phyloP scores from a whole-genome alignment of 2,329 filamentous ascomycete genomes.

The Fusarium ambrosium region DNA sequence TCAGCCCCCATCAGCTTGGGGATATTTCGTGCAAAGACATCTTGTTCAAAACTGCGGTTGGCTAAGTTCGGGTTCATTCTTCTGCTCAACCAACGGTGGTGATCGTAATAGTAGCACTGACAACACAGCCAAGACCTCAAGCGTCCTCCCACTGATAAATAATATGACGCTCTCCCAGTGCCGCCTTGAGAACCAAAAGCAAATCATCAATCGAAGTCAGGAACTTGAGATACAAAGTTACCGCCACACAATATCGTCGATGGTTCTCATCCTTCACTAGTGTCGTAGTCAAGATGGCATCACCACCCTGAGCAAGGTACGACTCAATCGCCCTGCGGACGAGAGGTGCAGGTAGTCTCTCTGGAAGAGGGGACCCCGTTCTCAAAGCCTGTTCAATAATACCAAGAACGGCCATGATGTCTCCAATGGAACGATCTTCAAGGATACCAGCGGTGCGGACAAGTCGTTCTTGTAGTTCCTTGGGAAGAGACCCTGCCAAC shows the following conservation, averaged over 20 bases:
- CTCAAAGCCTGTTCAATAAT: slow-evolving; percentile 62
- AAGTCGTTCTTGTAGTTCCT: slow-evolving; percentile 57
- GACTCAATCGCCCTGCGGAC: slow-evolving; percentile 53
- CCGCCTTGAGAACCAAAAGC: slow-evolving; percentile 58
- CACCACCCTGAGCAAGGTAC: slow-evolving; percentile 35
- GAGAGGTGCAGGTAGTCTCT: slow-evolving; percentile 62
- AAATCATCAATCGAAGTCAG: slow-evolving; percentile 59
- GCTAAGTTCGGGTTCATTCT: background rate
- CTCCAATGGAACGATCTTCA: slow-evolving; percentile 60
- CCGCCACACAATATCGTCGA: slow-evolving; percentile 60
- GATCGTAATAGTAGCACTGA: background rate
- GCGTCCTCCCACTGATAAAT: slow-evolving; percentile 48
- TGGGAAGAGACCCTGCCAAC: slow-evolving; percentile 54
- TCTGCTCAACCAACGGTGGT: too few species aligned
- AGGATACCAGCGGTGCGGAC: slow-evolving; percentile 54
- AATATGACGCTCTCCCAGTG: slow-evolving; percentile 58
- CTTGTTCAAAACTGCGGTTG: background rate
- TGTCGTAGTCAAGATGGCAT: slow-evolving; percentile 49
- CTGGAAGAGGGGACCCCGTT: slow-evolving; percentile 62
- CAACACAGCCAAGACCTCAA: background rate
- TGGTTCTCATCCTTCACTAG: slow-evolving; percentile 58
- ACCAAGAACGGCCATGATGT: slow-evolving; percentile 64
- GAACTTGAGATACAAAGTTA: slow-evolving; percentile 60
- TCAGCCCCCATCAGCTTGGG: background rate
- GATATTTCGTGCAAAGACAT: background rate